Conservation (phyloP, 352 stramenopile species). For the Phytophthora capsici region DNA sequence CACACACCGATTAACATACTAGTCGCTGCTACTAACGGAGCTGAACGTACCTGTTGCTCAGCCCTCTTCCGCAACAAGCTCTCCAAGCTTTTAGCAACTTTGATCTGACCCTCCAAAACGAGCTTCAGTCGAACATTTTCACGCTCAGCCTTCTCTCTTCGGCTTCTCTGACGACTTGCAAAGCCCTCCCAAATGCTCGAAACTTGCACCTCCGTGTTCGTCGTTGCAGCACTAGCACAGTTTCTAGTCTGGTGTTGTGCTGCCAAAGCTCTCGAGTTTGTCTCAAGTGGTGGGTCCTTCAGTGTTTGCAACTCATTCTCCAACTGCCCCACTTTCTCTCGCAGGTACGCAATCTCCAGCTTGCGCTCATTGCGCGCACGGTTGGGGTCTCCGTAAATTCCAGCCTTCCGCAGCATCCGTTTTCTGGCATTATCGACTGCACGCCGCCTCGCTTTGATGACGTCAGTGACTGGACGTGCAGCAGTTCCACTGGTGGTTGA, state of each 20-base stretch:
- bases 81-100: slow-evolving; percentile 52
- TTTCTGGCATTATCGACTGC: slow-evolving; percentile 27
- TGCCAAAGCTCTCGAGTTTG: neutral
- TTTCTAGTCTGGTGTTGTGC: too few species aligned
- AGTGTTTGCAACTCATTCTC: slow-evolving; percentile 12
- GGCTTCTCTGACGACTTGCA: slow-evolving; percentile 13
- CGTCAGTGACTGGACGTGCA: slow-evolving; percentile 4
- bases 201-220: slow-evolving; percentile 6
- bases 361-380: slow-evolving; percentile 39
- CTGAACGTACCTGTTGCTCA: slow-evolving; percentile 27
- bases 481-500: neutral
- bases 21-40: slow-evolving; percentile 30
- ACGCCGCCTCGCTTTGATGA: slow-evolving; percentile 19
- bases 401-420: slow-evolving; percentile 18
- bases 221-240: neutral
- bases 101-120: slow-evolving; percentile 54
- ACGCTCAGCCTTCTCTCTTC: slow-evolving; percentile 26
- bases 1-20: neutral
- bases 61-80: slow-evolving; percentile 37
- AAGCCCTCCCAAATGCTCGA: slow-evolving; percentile 32
- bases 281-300: slow-evolving; percentile 4
- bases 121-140: slow-evolving; percentile 43
- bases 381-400: slow-evolving; percentile 31
- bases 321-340: slow-evolving; percentile 24
- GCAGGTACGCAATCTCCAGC: slow-evolving; percentile 39